phyloP scores from a whole-genome alignment of 1,284 basidiomycete species.

The Takashimella koratensis region DNA sequence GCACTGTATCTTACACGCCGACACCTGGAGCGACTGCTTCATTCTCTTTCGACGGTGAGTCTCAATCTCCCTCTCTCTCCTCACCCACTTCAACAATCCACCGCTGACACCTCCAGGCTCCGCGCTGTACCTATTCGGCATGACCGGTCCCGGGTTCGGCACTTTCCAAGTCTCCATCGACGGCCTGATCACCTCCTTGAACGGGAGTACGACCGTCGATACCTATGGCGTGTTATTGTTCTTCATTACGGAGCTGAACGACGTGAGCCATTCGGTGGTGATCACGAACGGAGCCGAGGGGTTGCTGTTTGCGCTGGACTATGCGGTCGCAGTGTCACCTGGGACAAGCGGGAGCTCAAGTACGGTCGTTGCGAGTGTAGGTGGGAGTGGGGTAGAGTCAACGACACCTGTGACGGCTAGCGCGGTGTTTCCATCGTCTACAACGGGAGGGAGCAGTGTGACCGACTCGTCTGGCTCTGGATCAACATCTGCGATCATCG shows the following conservation, averaged over 20 bases:
- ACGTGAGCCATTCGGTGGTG: conserved; percentile 12
- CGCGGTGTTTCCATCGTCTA: conserved; percentile 3
- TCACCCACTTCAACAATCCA: background rate
- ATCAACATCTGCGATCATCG: conserved; percentile 15
- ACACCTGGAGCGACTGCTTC: conserved; percentile 16
- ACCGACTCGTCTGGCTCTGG: background rate
- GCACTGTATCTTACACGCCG: conserved; percentile 32
- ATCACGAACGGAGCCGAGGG: conserved; percentile 27
- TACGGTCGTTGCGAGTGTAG: background rate
- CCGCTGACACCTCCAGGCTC: conserved; percentile 11
- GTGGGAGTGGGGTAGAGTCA: background rate
- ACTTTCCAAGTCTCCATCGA: conserved; percentile 23
- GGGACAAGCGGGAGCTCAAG: background rate
- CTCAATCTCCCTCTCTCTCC: background rate
- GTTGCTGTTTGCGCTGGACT: conserved; percentile 28
- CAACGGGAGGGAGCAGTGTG: background rate
- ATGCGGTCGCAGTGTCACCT: conserved; percentile 18
- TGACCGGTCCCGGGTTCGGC: conserved; percentile 30
- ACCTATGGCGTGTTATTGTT: conserved; percentile 28
- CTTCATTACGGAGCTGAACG: conserved; percentile 17
- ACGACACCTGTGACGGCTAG: conserved; percentile 1
- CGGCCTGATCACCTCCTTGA: conserved; percentile 14
- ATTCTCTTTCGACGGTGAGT: conserved; percentile 24
- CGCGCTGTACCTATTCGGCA: conserved; percentile 33
- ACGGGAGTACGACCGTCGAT: conserved; percentile 21